Evolutionary conservation across 2,329 filamentous ascomycete genomes (phyloP).

Genomic region (Talaromyces marneffei): DNA sequence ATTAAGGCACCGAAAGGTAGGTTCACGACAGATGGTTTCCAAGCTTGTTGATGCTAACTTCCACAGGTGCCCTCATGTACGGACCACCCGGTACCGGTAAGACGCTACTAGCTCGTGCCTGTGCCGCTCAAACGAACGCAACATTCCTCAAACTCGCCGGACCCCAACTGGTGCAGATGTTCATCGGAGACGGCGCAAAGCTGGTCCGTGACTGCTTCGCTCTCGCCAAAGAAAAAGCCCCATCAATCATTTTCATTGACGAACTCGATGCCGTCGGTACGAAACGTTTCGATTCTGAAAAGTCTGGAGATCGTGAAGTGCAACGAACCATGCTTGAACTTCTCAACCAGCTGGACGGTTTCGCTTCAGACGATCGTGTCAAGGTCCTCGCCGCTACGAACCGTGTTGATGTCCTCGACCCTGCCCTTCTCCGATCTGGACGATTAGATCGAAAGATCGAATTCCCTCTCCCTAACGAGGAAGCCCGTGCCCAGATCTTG

Average conservation of each 20-base stretch:
- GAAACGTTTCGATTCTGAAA: constrained; percentile 97
- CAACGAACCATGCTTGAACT: constrained; percentile 98
- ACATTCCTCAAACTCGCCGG: constrained; percentile 98
- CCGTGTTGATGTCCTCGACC: constrained; percentile 88
- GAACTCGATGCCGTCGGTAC: constrained; percentile 97
- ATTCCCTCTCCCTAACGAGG: constrained; percentile 95
- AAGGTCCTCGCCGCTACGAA: constrained; percentile 95
- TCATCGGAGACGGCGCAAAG: constrained; percentile 97
- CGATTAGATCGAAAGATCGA: constrained; percentile 96
- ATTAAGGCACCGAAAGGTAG: constrained; percentile 98
- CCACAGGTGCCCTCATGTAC: constrained; percentile 89
- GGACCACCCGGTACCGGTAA: constrained; percentile 54
- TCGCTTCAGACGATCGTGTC: constrained; percentile 93
- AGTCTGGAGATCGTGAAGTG: constrained; percentile 94
- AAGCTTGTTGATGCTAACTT: neutral
- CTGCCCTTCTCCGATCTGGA: constrained; percentile 81
- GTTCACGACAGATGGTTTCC: constrained; percentile 15
- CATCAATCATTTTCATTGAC: constrained; percentile 99
- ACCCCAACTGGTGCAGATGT: constrained; percentile 98
- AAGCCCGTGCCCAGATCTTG: constrained; percentile 92
- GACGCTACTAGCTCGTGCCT: constrained; percentile 74
- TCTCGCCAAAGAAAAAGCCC: constrained; percentile 95
- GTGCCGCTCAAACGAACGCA: constrained; percentile 94
- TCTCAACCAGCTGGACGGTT: constrained; percentile 96
- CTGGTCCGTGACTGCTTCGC: constrained; percentile 96